Percentiles rank a stretch among this genome's conserved stretches.
Conservation (phyloP, 192 early-diverging fungal genomes). For the Coemansia erecta region DNA sequence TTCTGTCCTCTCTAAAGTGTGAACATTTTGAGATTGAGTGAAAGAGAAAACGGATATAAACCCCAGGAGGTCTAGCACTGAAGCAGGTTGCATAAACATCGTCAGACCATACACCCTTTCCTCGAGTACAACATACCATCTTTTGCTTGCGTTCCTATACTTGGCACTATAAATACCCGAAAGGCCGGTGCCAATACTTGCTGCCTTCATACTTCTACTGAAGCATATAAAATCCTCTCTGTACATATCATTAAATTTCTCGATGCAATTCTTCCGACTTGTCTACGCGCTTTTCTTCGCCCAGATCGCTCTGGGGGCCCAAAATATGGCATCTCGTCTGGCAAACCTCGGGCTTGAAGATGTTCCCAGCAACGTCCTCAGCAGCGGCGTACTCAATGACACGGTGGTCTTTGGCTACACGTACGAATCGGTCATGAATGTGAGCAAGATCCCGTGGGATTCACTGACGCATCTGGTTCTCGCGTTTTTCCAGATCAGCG, state of each 20-base stretch:
- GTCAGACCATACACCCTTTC: too few relatives aligned
- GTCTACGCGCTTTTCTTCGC: not conserved
- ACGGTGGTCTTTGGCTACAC: constrained; percentile 45
- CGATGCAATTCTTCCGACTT: not conserved
- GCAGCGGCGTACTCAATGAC: constrained; percentile 32
- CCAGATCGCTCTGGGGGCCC: not conserved
- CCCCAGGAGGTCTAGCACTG: too few relatives aligned
- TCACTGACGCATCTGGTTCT: constrained; percentile 62
- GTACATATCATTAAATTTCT: not conserved
- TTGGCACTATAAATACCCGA: too few relatives aligned
- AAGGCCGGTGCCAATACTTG: too few relatives aligned
- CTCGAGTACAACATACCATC: too few relatives aligned
- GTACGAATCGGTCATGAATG: constrained; percentile 23
- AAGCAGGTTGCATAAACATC: too few relatives aligned
- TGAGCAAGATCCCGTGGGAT: constrained; percentile 42
- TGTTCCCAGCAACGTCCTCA: constrained; percentile 20
- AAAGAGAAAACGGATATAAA: too few relatives aligned
- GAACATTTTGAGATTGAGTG: too few relatives aligned
- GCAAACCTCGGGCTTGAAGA: constrained; percentile 10
- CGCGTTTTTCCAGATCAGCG: constrained; percentile 54
- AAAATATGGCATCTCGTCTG: constrained; percentile 6
- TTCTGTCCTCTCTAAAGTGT: too few relatives aligned
- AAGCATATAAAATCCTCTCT: not conserved
- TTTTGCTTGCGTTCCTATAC: too few relatives aligned
- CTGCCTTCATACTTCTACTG: too few relatives aligned